These are phyloP conservation scores for Scedosporium dehoogii DNA, from an alignment of 2,329 filamentous ascomycete species.

Conservation along the genomic window DNA sequence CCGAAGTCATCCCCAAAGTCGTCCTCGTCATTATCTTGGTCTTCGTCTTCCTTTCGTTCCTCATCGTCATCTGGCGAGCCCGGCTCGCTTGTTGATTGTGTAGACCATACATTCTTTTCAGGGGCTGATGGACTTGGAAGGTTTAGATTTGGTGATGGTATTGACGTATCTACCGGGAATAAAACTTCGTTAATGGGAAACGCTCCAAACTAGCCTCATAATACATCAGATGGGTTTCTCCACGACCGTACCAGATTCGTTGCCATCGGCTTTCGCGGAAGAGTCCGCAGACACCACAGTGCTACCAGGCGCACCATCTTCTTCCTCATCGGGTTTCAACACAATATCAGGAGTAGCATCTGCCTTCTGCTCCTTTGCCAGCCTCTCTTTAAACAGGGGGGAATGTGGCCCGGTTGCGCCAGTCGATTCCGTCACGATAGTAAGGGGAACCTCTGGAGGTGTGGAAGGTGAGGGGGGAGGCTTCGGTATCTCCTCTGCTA, in stretches of 20 bases:
- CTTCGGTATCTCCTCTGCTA: constrained; percentile 11
- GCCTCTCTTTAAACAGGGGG: not conserved
- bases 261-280: not conserved
- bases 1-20: constrained; percentile 39
- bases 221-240: not conserved
- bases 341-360: constrained; percentile 46
- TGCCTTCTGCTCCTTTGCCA: constrained; percentile 14
- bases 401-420: constrained; percentile 30
- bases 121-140: constrained; percentile 15
- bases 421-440: constrained; percentile 41
- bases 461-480: not conserved
- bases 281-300: not conserved
- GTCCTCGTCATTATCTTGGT: constrained; percentile 20
- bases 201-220: not conserved
- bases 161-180: constrained; percentile 7
- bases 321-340: constrained; percentile 30
- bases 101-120: not conserved
- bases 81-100: not conserved
- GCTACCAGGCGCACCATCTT: constrained; percentile 4
- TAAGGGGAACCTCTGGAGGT: constrained; percentile 32
- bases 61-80: constrained; percentile 6
- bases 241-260: not conserved
- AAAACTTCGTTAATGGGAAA: not conserved
- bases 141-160: constrained; percentile 19
- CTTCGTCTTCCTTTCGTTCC: constrained; percentile 11